Evolutionary conservation across 768 basidiomycete species (phyloP).

Genomic region (Boletus pseudopeckii): DNA sequence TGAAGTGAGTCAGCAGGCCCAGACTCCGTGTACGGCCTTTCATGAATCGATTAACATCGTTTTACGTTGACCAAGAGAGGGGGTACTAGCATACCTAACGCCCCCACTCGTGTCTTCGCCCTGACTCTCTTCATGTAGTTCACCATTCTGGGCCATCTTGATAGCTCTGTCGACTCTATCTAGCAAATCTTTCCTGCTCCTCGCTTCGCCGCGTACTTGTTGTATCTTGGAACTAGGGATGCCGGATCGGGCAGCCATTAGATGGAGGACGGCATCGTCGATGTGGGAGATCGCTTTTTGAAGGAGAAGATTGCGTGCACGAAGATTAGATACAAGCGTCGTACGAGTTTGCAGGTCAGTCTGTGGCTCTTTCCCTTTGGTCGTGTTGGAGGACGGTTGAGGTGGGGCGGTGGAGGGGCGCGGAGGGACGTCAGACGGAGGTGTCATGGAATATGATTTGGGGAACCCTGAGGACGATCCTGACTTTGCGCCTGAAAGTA

Average conservation of each 20-base stretch:
- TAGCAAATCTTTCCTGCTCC: constrained; percentile 30
- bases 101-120: too few relatives aligned
- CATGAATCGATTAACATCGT: constrained; percentile 2
- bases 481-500: constrained; percentile 2
- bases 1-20: constrained; percentile 1
- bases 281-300: constrained; percentile 32
- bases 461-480: constrained; percentile 3
- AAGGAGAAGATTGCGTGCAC: constrained; percentile 30
- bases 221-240: constrained; percentile 31
- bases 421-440: constrained; percentile 14
- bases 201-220: constrained; percentile 30
- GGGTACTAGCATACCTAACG: constrained; percentile 13
- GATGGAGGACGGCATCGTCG: constrained; percentile 30
- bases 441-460: constrained; percentile 10
- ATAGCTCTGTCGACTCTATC: constrained; percentile 30
- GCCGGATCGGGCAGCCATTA: constrained; percentile 32
- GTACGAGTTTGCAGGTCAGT: constrained; percentile 13
- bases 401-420: constrained; percentile 30
- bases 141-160: constrained; percentile 25
- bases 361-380: constrained; percentile 11
- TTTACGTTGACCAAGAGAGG: constrained; percentile 4
- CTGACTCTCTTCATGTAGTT: constrained; percentile 8
- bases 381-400: constrained; percentile 15
- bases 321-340: constrained; percentile 27
- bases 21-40: constrained; percentile 12